phyloP scores from a whole-genome alignment of 1,284 basidiomycete species.

The Xerocomus nothofagi region DNA sequence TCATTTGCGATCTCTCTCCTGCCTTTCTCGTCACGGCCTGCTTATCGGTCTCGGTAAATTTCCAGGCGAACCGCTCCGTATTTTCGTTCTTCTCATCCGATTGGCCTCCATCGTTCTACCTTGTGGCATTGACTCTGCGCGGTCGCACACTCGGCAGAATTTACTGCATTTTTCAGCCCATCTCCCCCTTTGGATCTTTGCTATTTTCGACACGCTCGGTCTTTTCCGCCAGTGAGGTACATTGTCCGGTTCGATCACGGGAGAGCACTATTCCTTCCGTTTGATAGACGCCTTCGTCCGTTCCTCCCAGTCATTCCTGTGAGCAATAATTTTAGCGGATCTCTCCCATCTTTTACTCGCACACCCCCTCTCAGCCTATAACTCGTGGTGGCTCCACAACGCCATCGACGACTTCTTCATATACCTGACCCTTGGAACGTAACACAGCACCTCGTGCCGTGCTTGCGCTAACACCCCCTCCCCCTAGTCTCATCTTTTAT shows the following conservation, averaged over 20 bases:
- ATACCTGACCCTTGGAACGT: constrained; percentile 26
- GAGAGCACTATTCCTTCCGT: constrained; percentile 11
- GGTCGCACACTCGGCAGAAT: constrained; percentile 35
- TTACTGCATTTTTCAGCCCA: constrained; percentile 24
- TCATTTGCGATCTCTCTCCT: constrained; percentile 20
- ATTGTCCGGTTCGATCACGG: constrained; percentile 33
- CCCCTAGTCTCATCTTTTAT: constrained; percentile 16
- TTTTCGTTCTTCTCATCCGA: constrained; percentile 28
- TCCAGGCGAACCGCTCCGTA: constrained; percentile 40
- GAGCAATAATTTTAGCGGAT: constrained; percentile 10
- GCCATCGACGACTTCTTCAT: constrained; percentile 15
- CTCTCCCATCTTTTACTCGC: background rate
- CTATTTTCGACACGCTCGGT: constrained; percentile 30
- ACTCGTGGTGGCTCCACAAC: constrained; percentile 1
- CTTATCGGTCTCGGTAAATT: constrained; percentile 40
- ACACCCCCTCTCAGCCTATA: background rate
- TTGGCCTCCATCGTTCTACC: constrained; percentile 25
- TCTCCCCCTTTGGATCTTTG: constrained; percentile 26
- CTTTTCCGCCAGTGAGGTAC: constrained; percentile 35
- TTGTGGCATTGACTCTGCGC: constrained; percentile 33
- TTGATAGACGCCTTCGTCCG: constrained; percentile 18
- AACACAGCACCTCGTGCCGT: constrained; percentile 20
- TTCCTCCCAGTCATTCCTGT: constrained; percentile 5
- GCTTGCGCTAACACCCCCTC: constrained; percentile 17
- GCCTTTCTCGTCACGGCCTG: constrained; percentile 35